Evolutionary conservation across 768 basidiomycete species (phyloP), one percentile per base, ranked within the genome.

Genomic region (Hypsizygus marmoreus): DNA sequence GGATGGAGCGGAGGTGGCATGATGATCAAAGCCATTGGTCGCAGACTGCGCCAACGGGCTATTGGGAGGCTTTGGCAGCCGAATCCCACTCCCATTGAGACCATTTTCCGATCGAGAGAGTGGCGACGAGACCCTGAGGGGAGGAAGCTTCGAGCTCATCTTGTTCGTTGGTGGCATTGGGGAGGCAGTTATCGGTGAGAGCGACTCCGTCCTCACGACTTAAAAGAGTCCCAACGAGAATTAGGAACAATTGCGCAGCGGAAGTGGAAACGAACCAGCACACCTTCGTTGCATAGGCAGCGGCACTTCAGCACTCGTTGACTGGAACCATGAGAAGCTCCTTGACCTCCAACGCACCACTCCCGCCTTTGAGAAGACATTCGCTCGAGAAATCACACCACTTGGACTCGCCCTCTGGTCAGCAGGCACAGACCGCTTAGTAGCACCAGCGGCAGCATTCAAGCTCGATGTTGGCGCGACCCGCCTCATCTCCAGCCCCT

Each of bases 281-380:
- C 43, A 71, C 71, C 67, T 69, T 40, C 37, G 50, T 33, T 62
- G 60, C 6, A 66, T 26, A 11, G 67, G 64, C 26, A 61, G 30
- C 12, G 60, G 51, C 1, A 65, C 57, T 41, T 74, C 69, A 3
- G 61, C 42, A 6, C 43, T 54, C 4, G 62, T 54, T 4, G 73
- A 68, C 40, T 80, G 77, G 63, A 89, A 84, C 2, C 80, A 84
- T 6, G 88, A 90, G 58, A 91, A 91, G 51, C 88, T 90, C 55
- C 86, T 67, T 14, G 86, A 89, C 39, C 88, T 63, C 4, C 88
- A 89, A 4, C 89, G 67, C 7, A 69, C 55, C 2, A 71, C 71
- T 6, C 73, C 70, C 7, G 69, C 70, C 44, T 75, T 74, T 0
- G 88, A 86, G 46, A 80, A 72, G 56, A 90, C 88, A 36, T 85